These are phyloP conservation scores for Neurospora sp. DNA, from an alignment of 495 filamentous ascomycete species.

Conservation along the genomic window DNA sequence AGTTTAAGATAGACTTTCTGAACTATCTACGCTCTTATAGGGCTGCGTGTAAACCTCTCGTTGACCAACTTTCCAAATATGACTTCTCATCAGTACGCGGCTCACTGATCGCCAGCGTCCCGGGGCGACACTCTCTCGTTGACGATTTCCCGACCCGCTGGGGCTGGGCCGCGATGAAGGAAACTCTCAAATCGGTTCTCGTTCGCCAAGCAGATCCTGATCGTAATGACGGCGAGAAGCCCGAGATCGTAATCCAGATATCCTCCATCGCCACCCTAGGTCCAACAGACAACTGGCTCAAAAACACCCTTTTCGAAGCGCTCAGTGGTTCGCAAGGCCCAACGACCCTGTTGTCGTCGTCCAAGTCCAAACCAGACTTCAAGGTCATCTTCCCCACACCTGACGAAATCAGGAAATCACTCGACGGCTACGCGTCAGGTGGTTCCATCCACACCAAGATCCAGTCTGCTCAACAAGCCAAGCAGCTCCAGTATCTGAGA, in stretches of 20 bases:
- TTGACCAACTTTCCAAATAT: slow-evolving; percentile 47
- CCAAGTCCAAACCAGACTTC: slow-evolving; percentile 19
- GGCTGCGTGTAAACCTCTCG: slow-evolving; percentile 36
- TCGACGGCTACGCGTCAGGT: slow-evolving; percentile 73
- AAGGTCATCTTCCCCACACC: slow-evolving; percentile 73
- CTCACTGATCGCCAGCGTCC: slow-evolving; percentile 66
- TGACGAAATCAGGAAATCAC: slow-evolving; percentile 63
- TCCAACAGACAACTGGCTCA: slow-evolving; percentile 63
- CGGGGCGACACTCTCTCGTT: slow-evolving; percentile 49
- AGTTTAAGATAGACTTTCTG: slow-evolving; percentile 69
- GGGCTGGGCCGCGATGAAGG: slow-evolving; percentile 64
- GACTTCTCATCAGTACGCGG: slow-evolving; percentile 65
- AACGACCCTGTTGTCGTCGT: not conserved
- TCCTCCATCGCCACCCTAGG: slow-evolving; percentile 81
- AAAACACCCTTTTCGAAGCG: slow-evolving; percentile 49
- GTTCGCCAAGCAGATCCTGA: not conserved
- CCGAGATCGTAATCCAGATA: slow-evolving; percentile 63
- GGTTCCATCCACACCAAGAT: slow-evolving; percentile 75
- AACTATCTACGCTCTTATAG: slow-evolving; percentile 63
- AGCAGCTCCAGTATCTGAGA: slow-evolving; percentile 64
- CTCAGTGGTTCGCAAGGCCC: slow-evolving; percentile 23
- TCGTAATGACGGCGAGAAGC: not conserved
- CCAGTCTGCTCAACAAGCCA: slow-evolving; percentile 53
- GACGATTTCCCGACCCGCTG: slow-evolving; percentile 41
- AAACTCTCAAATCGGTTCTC: slow-evolving; percentile 47